Percentiles rank a stretch among this genome's conserved stretches.
Evolutionary conservation across 768 basidiomycete species (phyloP).

Genomic region (Rhodocollybia butyracea): DNA sequence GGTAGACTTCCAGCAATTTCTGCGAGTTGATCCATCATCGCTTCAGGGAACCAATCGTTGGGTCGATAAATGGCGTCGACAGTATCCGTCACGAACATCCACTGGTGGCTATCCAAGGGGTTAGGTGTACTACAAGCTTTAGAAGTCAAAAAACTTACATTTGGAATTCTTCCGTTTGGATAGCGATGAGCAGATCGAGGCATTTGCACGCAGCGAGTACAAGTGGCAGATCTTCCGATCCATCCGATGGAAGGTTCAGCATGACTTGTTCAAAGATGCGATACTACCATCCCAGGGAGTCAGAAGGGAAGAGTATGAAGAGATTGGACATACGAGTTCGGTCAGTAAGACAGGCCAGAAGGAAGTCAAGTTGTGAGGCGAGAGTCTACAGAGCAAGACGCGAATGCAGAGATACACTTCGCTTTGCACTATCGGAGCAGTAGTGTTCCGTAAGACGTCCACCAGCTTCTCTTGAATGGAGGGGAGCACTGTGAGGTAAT

Average conservation of each 20-base stretch:
- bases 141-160: slow-evolving; percentile 67
- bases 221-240: slow-evolving; percentile 79
- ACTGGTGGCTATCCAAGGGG: slow-evolving; percentile 92
- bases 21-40: slow-evolving; percentile 87
- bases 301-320: background rate
- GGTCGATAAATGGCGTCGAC: slow-evolving; percentile 92
- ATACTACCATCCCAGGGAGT: slow-evolving; percentile 49
- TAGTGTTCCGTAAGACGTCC: slow-evolving; percentile 78
- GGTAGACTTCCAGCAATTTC: slow-evolving; percentile 78
- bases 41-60: slow-evolving; percentile 77
- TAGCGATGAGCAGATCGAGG: slow-evolving; percentile 84
- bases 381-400: slow-evolving; percentile 85
- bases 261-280: slow-evolving; percentile 87
- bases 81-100: slow-evolving; percentile 98
- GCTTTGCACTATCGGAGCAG: slow-evolving; percentile 82
- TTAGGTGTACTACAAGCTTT: too few species aligned
- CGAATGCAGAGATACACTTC: slow-evolving; percentile 95
- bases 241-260: slow-evolving; percentile 67
- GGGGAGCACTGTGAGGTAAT: slow-evolving; percentile 86
- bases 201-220: slow-evolving; percentile 92
- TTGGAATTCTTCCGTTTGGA: slow-evolving; percentile 98
- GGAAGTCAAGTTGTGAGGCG: slow-evolving; percentile 86
- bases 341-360: slow-evolving; percentile 97
- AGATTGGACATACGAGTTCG: slow-evolving; percentile 58
- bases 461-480: slow-evolving; percentile 97